Conservation (phyloP, 305 asterid species). For the Fraxinus sp. region DNA sequence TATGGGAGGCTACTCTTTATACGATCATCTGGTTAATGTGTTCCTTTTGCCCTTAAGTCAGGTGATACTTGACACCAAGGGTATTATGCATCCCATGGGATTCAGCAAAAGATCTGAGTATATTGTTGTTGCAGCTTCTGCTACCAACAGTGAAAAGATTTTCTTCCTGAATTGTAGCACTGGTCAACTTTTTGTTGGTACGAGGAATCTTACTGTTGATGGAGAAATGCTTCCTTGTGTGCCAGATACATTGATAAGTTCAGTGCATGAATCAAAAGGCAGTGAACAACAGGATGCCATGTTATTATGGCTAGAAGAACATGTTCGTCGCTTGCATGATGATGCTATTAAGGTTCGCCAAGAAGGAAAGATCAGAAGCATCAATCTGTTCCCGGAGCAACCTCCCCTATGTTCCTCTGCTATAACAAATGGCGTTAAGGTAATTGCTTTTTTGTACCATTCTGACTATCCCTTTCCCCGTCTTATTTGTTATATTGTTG, state of each 20-base stretch:
- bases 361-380: slow-evolving; percentile 57
- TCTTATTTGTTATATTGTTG: not conserved
- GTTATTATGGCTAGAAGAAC: slow-evolving; percentile 94
- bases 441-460: slow-evolving; percentile 19
- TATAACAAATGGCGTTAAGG: slow-evolving; percentile 83
- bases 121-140: slow-evolving; percentile 73
- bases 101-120: slow-evolving; percentile 40
- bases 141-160: slow-evolving; percentile 50
- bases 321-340: slow-evolving; percentile 61
- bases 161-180: slow-evolving; percentile 68
- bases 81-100: slow-evolving; percentile 37
- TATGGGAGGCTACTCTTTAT: slow-evolving; percentile 84
- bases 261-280: slow-evolving; percentile 45
- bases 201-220: slow-evolving; percentile 56
- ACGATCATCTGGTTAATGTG: slow-evolving; percentile 74
- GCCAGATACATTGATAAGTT: slow-evolving; percentile 55
- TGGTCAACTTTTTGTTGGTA: slow-evolving; percentile 84
- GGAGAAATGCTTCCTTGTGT: slow-evolving; percentile 89
- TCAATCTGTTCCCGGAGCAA: slow-evolving; percentile 70
- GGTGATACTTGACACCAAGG: slow-evolving; percentile 47
- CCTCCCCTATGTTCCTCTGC: slow-evolving; percentile 71
- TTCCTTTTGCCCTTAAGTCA: slow-evolving; percentile 66
- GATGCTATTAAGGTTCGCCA: slow-evolving; percentile 56
- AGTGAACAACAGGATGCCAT: slow-evolving; percentile 67
- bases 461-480: not conserved